phyloP scores from a whole-genome alignment of 176 grass and related monocot species.

The Triticum monococcum region DNA sequence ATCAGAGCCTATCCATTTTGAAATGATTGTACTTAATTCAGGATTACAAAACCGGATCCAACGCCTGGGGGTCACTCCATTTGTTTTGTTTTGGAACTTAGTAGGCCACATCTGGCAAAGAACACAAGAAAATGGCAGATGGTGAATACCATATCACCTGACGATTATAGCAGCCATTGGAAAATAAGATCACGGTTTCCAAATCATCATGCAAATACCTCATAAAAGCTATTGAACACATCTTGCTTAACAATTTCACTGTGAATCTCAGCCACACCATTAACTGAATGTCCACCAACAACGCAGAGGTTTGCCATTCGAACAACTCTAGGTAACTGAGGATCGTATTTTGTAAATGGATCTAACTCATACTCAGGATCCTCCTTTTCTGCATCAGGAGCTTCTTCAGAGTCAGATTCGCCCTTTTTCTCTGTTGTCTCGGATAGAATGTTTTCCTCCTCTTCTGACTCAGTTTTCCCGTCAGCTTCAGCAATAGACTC shows the following conservation, averaged over 20 bases:
- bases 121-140: conserved; percentile 23
- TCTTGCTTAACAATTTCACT: conserved; percentile 98
- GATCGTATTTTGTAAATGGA: conserved; percentile 68
- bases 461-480: conserved; percentile 30
- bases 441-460: conserved; percentile 37
- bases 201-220: conserved; percentile 56
- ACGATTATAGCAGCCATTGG: conserved; percentile 5
- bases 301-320: conserved; percentile 97
- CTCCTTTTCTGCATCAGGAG: conserved; percentile 35
- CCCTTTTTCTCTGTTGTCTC: conserved; percentile 30
- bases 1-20: conserved; percentile 90
- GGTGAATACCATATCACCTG: neutral
- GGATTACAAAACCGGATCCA: conserved; percentile 98
- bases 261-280: conserved; percentile 98
- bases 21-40: conserved; percentile 78
- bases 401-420: conserved; percentile 41
- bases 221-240: conserved; percentile 92
- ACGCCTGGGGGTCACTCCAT: conserved; percentile 97
- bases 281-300: conserved; percentile 88
- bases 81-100: conserved; percentile 99
- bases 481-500: conserved; percentile 42
- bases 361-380: conserved; percentile 61
- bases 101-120: conserved; percentile 83
- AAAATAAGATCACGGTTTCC: conserved; percentile 1
- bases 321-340: conserved; percentile 70